phyloP scores from a whole-genome alignment of 371 early-diverging fungal genomes.

The Mortierella sp. region DNA sequence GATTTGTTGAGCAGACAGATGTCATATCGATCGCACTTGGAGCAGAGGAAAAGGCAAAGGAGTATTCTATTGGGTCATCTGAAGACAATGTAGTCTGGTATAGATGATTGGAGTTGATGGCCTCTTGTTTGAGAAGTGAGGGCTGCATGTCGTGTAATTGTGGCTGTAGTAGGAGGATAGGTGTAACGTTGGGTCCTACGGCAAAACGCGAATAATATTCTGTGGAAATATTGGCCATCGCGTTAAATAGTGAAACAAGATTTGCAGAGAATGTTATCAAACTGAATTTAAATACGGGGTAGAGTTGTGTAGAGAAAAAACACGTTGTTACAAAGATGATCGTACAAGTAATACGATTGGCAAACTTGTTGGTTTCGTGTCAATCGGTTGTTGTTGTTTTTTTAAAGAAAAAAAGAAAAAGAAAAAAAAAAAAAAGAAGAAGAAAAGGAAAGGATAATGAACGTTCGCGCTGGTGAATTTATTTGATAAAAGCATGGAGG shows the following conservation, averaged over 20 bases:
- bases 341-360: background rate
- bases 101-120: conserved; percentile 10
- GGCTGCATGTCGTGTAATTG: background rate
- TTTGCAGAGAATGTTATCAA: background rate
- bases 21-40: conserved; percentile 2
- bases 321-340: background rate
- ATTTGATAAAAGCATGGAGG: background rate
- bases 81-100: conserved; percentile 16
- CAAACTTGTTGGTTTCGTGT: background rate
- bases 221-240: background rate
- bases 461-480: background rate
- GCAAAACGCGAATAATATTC: background rate
- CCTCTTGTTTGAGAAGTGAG: conserved; percentile 1
- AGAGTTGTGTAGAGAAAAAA: no score
- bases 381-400: no score
- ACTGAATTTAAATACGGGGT: background rate
- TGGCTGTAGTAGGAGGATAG: background rate
- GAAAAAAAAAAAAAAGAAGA: no score
- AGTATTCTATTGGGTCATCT: background rate
- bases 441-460: no score
- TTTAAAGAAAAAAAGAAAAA: background rate
- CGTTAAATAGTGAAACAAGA: background rate
- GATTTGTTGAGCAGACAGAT: background rate
- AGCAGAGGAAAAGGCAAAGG: conserved; percentile 12
- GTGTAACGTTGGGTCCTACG: background rate